Evolutionary conservation across 495 filamentous ascomycete genomes (phyloP), one percentile per base, ranked within the genome.

Genomic region (Penicillium pulvis): DNA sequence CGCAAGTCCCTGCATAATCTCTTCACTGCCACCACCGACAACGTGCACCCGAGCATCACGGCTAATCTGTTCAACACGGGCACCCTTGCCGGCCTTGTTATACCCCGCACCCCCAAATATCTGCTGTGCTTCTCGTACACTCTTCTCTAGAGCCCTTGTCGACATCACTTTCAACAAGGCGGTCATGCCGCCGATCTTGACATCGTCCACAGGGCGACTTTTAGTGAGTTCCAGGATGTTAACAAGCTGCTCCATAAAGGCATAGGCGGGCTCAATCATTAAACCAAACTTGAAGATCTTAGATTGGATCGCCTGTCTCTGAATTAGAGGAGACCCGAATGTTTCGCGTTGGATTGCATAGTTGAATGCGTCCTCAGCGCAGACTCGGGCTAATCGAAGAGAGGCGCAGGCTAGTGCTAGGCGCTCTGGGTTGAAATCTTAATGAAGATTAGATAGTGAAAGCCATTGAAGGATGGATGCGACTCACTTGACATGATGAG

Each of bases 121-220:
- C 64, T 87, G 84, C 75, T 86, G 83, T 2, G 83, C 82, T 59
- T 87, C 84, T 8, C 83, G 71, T 28, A 79, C 79, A 47, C 79
- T 79, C 64, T 81, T 77, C 68, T 87, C 84, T 10, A 85, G 61
- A 12, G 81, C 76, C 26, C 79, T 68, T 0, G 80, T 83, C 3
- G 80, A 81, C 69, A 79, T 78, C 6, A 85, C 83, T 65, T 86
- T 87, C 9, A 77, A 58, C 24, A 76, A 61, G 1, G 73, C 75
- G 8, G 73, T 77, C 79, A 79, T 79, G 0, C 79, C 79, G 6
- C 79, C 77, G 31, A 81, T 80, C 47, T 73, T 75, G 28, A 78
- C 74, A 45, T 70, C 67, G 54, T 76, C 70, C 1, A 56, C 60
- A 0, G 66, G 64, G 24, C 60, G 66, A 35, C 73, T 64, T 44